Conservation (phyloP, 2,329 filamentous ascomycete species). For the Lachnellula willkommii region DNA sequence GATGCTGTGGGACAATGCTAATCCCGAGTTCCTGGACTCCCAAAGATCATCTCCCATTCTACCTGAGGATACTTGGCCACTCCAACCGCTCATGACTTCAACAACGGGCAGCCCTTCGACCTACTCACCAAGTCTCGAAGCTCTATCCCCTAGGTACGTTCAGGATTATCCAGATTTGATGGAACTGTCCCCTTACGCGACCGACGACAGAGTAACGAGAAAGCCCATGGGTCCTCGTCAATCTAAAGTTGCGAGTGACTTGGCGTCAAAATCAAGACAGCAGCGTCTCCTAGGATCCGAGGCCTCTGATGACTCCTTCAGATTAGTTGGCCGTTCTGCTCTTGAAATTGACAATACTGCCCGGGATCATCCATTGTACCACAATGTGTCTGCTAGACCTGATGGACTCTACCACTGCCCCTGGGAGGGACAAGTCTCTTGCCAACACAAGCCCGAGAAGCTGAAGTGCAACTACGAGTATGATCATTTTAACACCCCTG, state of each 20-base stretch:
- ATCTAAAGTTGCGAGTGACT: slow-evolving; percentile 28
- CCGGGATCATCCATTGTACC: slow-evolving; percentile 66
- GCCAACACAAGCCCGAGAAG: slow-evolving; percentile 88
- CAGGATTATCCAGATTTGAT: slow-evolving; percentile 25
- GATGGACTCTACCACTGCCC: slow-evolving; percentile 94
- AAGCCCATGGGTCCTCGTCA: slow-evolving; percentile 28
- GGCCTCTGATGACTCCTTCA: slow-evolving; percentile 27
- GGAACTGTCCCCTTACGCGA: slow-evolving; percentile 27
- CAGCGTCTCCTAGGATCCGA: slow-evolving; percentile 22
- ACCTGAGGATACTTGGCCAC: slow-evolving; percentile 23
- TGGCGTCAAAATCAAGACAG: slow-evolving; percentile 19
- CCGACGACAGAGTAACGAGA: slow-evolving; percentile 25
- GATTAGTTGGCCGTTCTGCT: slow-evolving; percentile 26
- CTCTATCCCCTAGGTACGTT: slow-evolving; percentile 30
- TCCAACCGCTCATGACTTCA: slow-evolving; percentile 21
- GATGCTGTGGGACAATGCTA: slow-evolving; percentile 24
- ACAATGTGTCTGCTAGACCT: slow-evolving; percentile 53
- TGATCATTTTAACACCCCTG: slow-evolving; percentile 34
- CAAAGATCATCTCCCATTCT: slow-evolving; percentile 26
- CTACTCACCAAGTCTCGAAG: slow-evolving; percentile 27
- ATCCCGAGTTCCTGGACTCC: slow-evolving; percentile 22
- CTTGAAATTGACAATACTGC: slow-evolving; percentile 37
- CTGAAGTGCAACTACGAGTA: slow-evolving; percentile 99
- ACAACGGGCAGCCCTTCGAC: slow-evolving; percentile 25
- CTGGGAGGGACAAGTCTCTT: slow-evolving; percentile 65